A percentile compares a stretch with the other conserved stretches of the same genome.
These are phyloP conservation scores for Phytophthora chlamydospora DNA, from an alignment of 352 stramenopile species.

Conservation along the genomic window DNA sequence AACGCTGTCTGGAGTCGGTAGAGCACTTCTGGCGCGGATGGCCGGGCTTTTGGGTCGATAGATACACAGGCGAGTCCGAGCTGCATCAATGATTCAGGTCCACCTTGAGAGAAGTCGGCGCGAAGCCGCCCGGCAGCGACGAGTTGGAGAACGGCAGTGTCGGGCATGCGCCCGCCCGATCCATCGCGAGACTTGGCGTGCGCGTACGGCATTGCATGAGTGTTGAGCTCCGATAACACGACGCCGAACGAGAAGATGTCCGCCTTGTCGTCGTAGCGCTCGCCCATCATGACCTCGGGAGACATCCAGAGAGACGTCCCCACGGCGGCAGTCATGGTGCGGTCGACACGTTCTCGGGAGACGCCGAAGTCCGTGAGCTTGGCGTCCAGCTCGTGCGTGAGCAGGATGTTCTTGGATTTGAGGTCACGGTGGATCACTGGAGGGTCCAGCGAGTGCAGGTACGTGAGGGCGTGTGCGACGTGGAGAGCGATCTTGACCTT, in stretches of 20 bases:
- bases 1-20: conserved; percentile 13
- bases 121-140: conserved; percentile 22
- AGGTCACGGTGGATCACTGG: conserved; percentile 36
- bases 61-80: conserved; percentile 18
- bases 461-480: conserved; percentile 40
- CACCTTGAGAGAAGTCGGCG: conserved; percentile 24
- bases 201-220: conserved; percentile 27
- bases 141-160: conserved; percentile 19
- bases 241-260: conserved; percentile 32
- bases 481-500: conserved; percentile 45
- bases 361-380: conserved; percentile 52
- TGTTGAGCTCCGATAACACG: conserved; percentile 28
- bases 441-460: conserved; percentile 35
- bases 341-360: conserved; percentile 15
- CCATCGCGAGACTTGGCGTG: conserved; percentile 8
- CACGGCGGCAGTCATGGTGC: conserved; percentile 38
- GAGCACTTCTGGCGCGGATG: conserved; percentile 26
- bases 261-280: conserved; percentile 23
- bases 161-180: background rate
- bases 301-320: conserved; percentile 39
- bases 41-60: conserved; percentile 17
- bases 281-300: conserved; percentile 41
- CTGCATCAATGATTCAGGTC: conserved; percentile 3
- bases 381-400: conserved; percentile 24
- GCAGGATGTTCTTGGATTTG: conserved; percentile 33